Percentiles rank a stretch among this genome's conserved stretches.
phyloP scores from a whole-genome alignment of 495 filamentous ascomycete genomes.

The Daldinia vernicosa region DNA sequence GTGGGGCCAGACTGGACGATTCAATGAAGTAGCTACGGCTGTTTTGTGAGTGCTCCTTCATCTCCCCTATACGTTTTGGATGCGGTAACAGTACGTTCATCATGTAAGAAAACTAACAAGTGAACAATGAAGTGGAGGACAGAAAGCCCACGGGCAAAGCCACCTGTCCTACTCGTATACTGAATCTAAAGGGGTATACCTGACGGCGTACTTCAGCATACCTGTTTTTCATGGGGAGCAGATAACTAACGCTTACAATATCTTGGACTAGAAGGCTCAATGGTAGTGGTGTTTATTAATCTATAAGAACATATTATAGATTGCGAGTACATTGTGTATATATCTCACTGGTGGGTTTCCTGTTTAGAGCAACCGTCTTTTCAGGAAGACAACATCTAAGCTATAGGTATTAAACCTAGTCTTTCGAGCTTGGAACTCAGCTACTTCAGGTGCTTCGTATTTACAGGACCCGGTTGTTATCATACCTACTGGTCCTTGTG shows the following conservation, averaged over 20 bases:
- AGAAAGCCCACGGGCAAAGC: slow-evolving; percentile 4
- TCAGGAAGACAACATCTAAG: no score
- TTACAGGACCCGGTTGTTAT: no score
- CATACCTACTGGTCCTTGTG: no score
- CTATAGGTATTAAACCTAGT: no score
- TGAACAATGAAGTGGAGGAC: slow-evolving; percentile 1
- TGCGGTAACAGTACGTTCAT: neutral
- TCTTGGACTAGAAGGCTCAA: neutral
- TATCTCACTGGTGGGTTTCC: no score
- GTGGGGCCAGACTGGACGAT: slow-evolving; percentile 5
- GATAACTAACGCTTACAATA: neutral
- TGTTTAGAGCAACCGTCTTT: no score
- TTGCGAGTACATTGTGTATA: no score
- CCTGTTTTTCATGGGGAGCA: neutral
- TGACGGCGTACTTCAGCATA: slow-evolving; percentile 6
- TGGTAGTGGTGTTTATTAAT: neutral
- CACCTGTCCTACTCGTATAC: slow-evolving; percentile 3
- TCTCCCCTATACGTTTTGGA: neutral
- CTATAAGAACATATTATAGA: neutral
- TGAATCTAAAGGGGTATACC: slow-evolving; percentile 7
- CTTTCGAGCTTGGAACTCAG: no score
- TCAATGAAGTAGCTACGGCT: neutral
- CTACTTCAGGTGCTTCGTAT: no score
- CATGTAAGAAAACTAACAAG: neutral
- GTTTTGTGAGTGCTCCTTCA: slow-evolving; percentile 5